Conservation (phyloP, 345 rosid genomes). For the Lepidium africanum region DNA sequence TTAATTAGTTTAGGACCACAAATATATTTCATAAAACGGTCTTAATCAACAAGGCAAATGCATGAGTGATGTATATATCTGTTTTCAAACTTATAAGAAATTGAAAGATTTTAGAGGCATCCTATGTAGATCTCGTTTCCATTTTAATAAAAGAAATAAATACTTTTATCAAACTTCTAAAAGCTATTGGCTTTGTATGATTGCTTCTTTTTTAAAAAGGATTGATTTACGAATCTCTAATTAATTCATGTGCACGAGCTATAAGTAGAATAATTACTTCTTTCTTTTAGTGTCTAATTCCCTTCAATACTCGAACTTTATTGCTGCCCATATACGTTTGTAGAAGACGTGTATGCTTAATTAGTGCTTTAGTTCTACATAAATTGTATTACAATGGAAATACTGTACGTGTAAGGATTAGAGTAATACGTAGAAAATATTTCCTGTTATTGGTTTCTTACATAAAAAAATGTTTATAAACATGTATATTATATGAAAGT, state of each 20-base stretch:
- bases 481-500: not conserved
- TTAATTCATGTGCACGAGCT: constrained; percentile 28
- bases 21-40: not conserved
- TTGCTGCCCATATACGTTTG: not conserved
- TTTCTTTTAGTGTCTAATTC: not conserved
- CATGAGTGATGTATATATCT: constrained; percentile 13
- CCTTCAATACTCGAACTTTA: not conserved
- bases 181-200: constrained; percentile 25
- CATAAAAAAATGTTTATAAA: too few relatives aligned
- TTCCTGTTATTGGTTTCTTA: not conserved
- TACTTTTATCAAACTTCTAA: constrained; percentile 19
- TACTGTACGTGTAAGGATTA: not conserved
- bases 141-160: not conserved
- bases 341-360: not conserved
- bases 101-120: constrained; percentile 26
- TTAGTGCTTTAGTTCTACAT: not conserved
- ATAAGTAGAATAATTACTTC: constrained; percentile 21
- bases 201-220: constrained; percentile 19
- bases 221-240: constrained; percentile 23
- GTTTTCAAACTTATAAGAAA: constrained; percentile 23
- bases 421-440: not conserved
- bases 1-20: constrained; percentile 21
- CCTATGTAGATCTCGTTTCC: constrained; percentile 24
- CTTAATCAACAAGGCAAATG: constrained; percentile 15
- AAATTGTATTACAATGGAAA: not conserved